Evolutionary conservation across 1,139 yeast genomes (phyloP).

Genomic region (Nakaseomyces uthaithaninus): DNA sequence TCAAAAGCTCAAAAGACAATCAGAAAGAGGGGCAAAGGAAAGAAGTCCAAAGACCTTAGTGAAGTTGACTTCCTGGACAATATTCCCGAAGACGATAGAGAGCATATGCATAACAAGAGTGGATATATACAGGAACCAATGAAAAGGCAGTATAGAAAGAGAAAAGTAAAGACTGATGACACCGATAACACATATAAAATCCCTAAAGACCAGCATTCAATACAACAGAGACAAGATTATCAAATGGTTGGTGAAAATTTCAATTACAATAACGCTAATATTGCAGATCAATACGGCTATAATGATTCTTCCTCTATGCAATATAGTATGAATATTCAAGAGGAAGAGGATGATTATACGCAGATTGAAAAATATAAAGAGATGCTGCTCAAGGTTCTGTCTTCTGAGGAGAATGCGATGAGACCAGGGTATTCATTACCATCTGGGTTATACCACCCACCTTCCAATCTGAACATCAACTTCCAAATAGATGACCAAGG

Average conservation of each 20-base stretch:
- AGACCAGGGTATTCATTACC: slow-evolving; percentile 67
- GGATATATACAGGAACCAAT: background rate
- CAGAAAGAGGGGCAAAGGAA: background rate
- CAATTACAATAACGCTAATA: background rate
- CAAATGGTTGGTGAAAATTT: background rate
- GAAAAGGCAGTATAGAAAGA: slow-evolving; percentile 4
- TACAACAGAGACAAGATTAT: slow-evolving; percentile 1
- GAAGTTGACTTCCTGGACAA: slow-evolving; percentile 3
- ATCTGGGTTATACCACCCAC: slow-evolving; percentile 62
- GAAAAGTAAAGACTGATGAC: background rate
- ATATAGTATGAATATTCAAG: slow-evolving; percentile 4
- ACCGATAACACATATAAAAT: slow-evolving; percentile 1
- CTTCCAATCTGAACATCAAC: slow-evolving; percentile 72
- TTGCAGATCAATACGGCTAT: slow-evolving; percentile 1
- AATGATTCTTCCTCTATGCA: background rate
- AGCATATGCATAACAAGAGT: background rate
- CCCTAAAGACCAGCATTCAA: slow-evolving; percentile 1
- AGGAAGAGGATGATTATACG: slow-evolving; percentile 1
- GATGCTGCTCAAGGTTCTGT: slow-evolving; percentile 31
- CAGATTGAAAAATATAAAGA: slow-evolving; percentile 24
- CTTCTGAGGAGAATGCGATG: slow-evolving; percentile 40
- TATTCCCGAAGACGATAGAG: slow-evolving; percentile 6
- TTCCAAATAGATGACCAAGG: slow-evolving; percentile 92
- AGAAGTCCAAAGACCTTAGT: background rate
- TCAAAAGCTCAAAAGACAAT: background rate